Percentiles rank a stretch among this genome's conserved stretches.
phyloP scores from a whole-genome alignment of 495 filamentous ascomycete species.

The Sordaria brevicollis region DNA sequence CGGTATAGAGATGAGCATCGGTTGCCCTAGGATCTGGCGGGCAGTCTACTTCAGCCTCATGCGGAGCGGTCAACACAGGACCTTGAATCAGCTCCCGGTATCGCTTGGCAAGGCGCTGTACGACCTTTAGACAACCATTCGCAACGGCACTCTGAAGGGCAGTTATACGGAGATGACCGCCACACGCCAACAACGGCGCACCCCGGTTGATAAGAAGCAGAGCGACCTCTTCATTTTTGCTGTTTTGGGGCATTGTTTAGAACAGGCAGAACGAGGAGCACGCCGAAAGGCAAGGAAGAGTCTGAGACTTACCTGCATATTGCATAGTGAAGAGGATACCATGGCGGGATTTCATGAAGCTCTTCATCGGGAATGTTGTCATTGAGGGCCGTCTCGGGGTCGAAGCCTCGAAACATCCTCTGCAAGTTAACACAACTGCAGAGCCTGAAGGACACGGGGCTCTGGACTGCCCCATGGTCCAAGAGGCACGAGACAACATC shows the following conservation, averaged over 20 bases:
- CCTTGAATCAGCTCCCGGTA: neutral
- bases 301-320: neutral
- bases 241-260: neutral
- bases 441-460: neutral
- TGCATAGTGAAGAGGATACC: constrained; percentile 3
- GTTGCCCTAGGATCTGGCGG: neutral
- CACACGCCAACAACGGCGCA: neutral
- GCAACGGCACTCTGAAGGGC: constrained; percentile 2
- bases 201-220: constrained; percentile 2
- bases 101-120: neutral
- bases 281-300: neutral
- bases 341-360: no score
- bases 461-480: constrained; percentile 1
- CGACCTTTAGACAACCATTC: neutral
- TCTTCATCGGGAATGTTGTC: neutral
- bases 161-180: neutral
- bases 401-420: neutral
- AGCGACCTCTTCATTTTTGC: neutral
- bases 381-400: neutral
- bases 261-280: neutral
- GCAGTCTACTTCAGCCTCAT: neutral
- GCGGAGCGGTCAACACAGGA: neutral
- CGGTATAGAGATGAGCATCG: neutral
- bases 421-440: constrained; percentile 1
- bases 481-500: constrained; percentile 3